Base-by-base conservation (phyloP, 2,329 filamentous ascomycete species). In the Aureobasidium lini region DNA sequence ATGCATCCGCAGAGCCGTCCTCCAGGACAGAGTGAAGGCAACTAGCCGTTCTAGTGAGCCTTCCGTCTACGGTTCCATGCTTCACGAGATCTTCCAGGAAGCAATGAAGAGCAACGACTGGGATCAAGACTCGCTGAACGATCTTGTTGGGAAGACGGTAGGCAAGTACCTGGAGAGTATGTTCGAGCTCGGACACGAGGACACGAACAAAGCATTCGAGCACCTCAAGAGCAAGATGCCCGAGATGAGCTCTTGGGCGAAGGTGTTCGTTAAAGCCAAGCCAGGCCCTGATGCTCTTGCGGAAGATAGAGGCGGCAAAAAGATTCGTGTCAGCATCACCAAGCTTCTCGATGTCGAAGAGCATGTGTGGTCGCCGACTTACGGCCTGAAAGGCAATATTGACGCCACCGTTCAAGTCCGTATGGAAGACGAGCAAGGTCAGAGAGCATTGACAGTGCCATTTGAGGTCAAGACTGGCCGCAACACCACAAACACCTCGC, bases 311-410 rank as follows among this genome's bases (percentile, higher is more conserved):
- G 87, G 91, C 68, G 88, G 87, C 42, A 84, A 87, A 57, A 87
- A 86, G 64, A 84, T 87, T 10, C 87, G 81, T 60, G 86, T 97
- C 81, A 91, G 89, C 65, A 86, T 99, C 65, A 95, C 87, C 68
- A 99, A 97, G 70, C 79, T 99, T 31, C 85, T 99, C 13, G 94
- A 97, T 69, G 89, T 99, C 9, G 94, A 99, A 71, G 94, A 99
- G 72, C 94, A 97, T 69, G 86, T 99, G 31, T 99, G 94, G 94
- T 97, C 93, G 6, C 94, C 94, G 0, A 93, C 91, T 84, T 99
- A 95, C 70, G 94, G 94, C 0, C 79, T 99, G 15, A 99, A 99
- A 72, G 94, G 94, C 32, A 99, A 97, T 66, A 94, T 99, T 61
- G 94, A 99, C 74, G 94, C 94, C 31, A 97, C 94, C 0, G 89